Base-by-base conservation (phyloP, 2,329 filamentous ascomycete genomes). In the Penicillium sp. region DNA sequence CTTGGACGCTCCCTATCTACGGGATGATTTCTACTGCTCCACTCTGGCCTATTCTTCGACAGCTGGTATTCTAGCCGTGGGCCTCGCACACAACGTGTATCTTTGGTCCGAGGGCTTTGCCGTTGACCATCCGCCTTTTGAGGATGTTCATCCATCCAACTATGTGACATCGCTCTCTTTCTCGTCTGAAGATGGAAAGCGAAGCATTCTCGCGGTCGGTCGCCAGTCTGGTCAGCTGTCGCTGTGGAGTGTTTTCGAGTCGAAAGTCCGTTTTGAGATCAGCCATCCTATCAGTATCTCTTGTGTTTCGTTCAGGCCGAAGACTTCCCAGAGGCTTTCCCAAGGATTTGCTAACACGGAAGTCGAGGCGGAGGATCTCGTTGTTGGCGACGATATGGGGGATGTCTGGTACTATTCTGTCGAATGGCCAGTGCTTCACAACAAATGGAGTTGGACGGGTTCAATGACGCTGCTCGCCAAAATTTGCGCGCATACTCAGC, bases 1-100 rank as follows among this genome's bases (percentile, higher is more conserved):
- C 5, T 75, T 98, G 4, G 88, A 96, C 67, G 91, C 91, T 7
- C 89, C 90, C 2, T 80, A 81, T 36, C 73, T 97, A n/a, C 81
- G 88, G 41, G 89, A 97, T 56, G 91, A 98, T 64, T 98, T 90
- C 63, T 98, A 98, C 63, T 96, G 89, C 67, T 93, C 90, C 0
- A 76, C 90, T 2, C 75, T 98, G 38, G 88, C 93, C 7, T 97
- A 95, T 63, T 94, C 85, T 0, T 65, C 77, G 27, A 85, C 79
- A 6, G 78, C 81, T 35, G 79, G 85, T 37, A 86, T 84, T 10
- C 76, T 98, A 11, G 91, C 88, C 13, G 87, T 97, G 13, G 91
- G 87, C 0, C 74, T 97, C 10, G 84, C 83, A 0, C 81, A 83
- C 38, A 74, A 82, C 23, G 78, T 98, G 4, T 96, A 94, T 62